phyloP scores from a whole-genome alignment of 352 stramenopile genomes.

The Pythium angustatum region DNA sequence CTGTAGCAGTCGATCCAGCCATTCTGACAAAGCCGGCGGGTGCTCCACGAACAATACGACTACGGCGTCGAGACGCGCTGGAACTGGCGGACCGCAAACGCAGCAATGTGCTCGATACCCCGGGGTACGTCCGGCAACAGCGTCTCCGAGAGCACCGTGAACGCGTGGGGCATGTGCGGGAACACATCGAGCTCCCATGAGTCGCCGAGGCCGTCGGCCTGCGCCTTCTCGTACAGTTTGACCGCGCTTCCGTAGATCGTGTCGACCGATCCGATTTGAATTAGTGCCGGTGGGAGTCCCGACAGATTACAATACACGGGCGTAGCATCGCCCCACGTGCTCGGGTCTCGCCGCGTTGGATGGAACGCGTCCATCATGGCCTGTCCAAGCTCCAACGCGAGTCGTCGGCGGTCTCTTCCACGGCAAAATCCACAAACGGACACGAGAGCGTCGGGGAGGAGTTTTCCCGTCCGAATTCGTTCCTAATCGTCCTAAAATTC shows the following conservation, averaged over 20 bases:
- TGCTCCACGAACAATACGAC: too few species aligned
- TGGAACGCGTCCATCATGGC: conserved; percentile 23
- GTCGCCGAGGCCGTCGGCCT: conserved; percentile 14
- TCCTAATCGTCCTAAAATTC: too few species aligned
- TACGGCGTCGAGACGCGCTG: too few species aligned
- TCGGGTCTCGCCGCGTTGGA: not conserved
- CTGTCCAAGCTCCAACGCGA: conserved; percentile 4
- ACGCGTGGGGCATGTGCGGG: conserved; percentile 28
- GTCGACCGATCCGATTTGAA: conserved; percentile 25
- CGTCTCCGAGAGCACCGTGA: conserved; percentile 24
- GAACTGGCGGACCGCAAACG: conserved; percentile 18
- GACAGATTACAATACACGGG: conserved; percentile 21
- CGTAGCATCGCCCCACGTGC: conserved; percentile 25
- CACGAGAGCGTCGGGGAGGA: conserved; percentile 24
- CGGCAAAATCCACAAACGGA: conserved; percentile 54
- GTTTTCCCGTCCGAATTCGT: too few species aligned
- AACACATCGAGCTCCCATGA: conserved; percentile 26
- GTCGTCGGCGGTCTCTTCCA: conserved; percentile 20
- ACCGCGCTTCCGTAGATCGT: conserved; percentile 20
- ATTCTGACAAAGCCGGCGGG: too few species aligned
- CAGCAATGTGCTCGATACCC: conserved; percentile 26
- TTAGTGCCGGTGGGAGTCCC: conserved; percentile 22
- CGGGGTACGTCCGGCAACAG: conserved; percentile 22
- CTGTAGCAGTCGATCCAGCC: too few species aligned
- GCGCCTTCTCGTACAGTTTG: conserved; percentile 18